phyloP scores from a whole-genome alignment of 768 basidiomycete genomes.

The Lanmaoa pseudosensibilis region DNA sequence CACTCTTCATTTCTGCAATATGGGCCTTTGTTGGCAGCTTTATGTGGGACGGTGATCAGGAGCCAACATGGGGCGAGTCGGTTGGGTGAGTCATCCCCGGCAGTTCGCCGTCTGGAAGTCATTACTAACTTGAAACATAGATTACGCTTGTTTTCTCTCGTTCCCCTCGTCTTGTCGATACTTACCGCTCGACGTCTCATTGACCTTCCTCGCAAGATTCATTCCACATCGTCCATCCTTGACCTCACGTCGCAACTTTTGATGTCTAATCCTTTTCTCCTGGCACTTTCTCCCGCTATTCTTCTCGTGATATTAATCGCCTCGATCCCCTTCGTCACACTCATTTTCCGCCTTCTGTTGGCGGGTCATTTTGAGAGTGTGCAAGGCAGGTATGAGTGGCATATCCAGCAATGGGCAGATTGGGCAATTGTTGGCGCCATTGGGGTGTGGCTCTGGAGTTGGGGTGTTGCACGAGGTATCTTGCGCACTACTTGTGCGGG shows the following conservation, averaged over 20 bases:
- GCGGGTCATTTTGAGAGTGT: slow-evolving; percentile 56
- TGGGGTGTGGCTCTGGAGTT: slow-evolving; percentile 68
- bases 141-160: slow-evolving; percentile 67
- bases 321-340: slow-evolving; percentile 77
- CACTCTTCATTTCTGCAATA: slow-evolving; percentile 69
- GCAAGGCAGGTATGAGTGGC: slow-evolving; percentile 49
- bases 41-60: slow-evolving; percentile 50
- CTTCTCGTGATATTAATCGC: slow-evolving; percentile 65
- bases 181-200: slow-evolving; percentile 71
- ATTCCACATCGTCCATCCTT: slow-evolving; percentile 57
- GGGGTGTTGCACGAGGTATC: slow-evolving; percentile 77
- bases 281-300: slow-evolving; percentile 71
- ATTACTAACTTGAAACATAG: slow-evolving; percentile 13
- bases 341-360: slow-evolving; percentile 75
- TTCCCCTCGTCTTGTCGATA: slow-evolving; percentile 69
- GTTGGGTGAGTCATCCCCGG: slow-evolving; percentile 55
- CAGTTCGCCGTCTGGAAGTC: background rate
- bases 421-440: slow-evolving; percentile 62
- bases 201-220: slow-evolving; percentile 68
- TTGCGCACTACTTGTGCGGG: slow-evolving; percentile 75
- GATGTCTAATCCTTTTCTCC: slow-evolving; percentile 69
- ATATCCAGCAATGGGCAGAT: slow-evolving; percentile 65
- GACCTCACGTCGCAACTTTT: slow-evolving; percentile 69
- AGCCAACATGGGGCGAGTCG: slow-evolving; percentile 81
- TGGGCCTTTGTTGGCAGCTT: slow-evolving; percentile 86